Evolutionary conservation across 2,329 filamentous ascomycete genomes (phyloP), one percentile per base, ranked within the genome.

Genomic region (Epichloe gansuensis): DNA sequence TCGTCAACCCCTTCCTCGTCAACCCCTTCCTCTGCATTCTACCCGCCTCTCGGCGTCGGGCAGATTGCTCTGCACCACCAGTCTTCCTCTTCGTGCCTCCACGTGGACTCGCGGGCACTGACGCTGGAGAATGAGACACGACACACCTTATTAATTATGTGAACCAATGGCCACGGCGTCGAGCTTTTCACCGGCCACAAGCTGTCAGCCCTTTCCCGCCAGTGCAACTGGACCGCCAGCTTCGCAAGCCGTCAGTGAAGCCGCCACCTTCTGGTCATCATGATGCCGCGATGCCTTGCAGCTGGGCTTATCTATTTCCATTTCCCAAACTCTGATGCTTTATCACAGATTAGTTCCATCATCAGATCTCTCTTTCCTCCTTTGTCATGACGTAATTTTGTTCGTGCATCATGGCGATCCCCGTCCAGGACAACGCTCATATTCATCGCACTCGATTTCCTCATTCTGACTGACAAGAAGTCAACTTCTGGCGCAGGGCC

Each of bases 31-130:
- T 46, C 25, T 17, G 28, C 44, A n/a, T 21, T 11, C 31, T 25
- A 11, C 9, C 31, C 31, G 31, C 11, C 31, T 31, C 31, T 31
- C 31, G 31, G 3, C 9, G 8, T 31, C 28, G 44, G 28, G 21
- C 28, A 21, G 21, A 15, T 44, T 4, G 23, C 21, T 43, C n/a
- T 34, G 42, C 38, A 37, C 17, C 44, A 48, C 43, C 48, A 28
- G 6, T 44, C 44, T 25, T 23, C 44, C 17, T 23, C 21, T 31
- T 51, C 31, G 42, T 47, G 23, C n/a, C 37, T 51, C 52, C 52
- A 54, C 52, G 52, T 54, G 52, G 52, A 45, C 25, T 39, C 44
- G 35, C 39, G 23, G 25, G 23, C 25, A 25, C 42, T 23, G 43
- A 13, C 34, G 34, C 43, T 42, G 37, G 48, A 17, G 48, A 37